Evolutionary conservation across 768 basidiomycete genomes (phyloP), one percentile per base, ranked within the genome.

Genomic region (Leccinum imitatum): DNA sequence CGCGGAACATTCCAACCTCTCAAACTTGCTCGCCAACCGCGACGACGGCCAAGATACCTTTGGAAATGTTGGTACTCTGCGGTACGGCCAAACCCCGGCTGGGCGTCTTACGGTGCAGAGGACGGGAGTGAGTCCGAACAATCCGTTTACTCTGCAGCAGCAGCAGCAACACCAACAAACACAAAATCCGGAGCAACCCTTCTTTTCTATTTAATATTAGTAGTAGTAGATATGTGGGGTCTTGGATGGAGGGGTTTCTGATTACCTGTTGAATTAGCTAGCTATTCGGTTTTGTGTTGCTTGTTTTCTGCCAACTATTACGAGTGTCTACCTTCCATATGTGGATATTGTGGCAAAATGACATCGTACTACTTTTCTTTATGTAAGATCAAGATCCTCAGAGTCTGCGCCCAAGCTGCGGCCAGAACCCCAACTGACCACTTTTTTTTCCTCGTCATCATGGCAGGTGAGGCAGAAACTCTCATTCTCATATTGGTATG

Each of bases 31-130:
- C 63, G 95, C 92, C 6, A 92, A 91, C 68, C 81, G 89, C 54
- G 95, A 97, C 58, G 94, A 92, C 66, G 96, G 97, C 1, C 79
- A 90, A 71, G 97, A 99, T 75, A 96, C 96, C 56, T 98, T 98
- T 70, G 96, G 96, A 54, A 99, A 98, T 72, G 67, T 85, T 33
- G 96, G 96, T 19, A 62, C 79, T 54, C 71, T 96, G 62, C 84
- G 95, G 80, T 90, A 85, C 60, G 86, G 86, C 2, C 78, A 84
- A 53, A 83, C 84, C 0, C 78, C 81, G 37, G 85, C 83, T 17
- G 84, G 85, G 9, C 75, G 77, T 7, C 39, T 84, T 35, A 64
- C 78, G 21, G 62, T 68, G 11, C 82, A 85, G 63, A 77, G 77
- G 71, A 79, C 83, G 56, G 82, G 84, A 25, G 72, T 65, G 54